Conservation (phyloP, 257 asterid species). For the Primulina tabacum region DNA sequence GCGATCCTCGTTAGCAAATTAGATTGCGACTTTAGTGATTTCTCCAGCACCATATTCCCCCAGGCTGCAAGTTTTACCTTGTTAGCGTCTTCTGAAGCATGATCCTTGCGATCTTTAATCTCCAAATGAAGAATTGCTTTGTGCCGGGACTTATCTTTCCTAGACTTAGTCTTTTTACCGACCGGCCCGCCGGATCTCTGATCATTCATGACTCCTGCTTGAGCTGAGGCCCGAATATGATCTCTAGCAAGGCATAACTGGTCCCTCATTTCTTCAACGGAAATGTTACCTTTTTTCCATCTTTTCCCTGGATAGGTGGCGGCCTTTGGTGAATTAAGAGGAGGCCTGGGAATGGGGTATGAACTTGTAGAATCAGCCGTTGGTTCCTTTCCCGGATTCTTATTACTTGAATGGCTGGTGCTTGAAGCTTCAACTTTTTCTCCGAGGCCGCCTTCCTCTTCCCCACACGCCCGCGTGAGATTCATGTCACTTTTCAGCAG, state of each 20-base stretch:
- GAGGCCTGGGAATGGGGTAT: constrained; percentile 19
- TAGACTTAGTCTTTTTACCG: constrained; percentile 39
- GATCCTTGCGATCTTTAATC: constrained; percentile 50
- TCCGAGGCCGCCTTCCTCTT: constrained; percentile 23
- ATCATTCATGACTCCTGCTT: constrained; percentile 35
- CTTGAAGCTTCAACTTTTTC: constrained; percentile 14
- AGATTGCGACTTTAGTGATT: constrained; percentile 40
- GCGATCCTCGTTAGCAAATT: constrained; percentile 35
- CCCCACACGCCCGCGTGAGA: constrained; percentile 51
- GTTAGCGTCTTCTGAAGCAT: constrained; percentile 51
- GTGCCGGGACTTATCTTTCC: constrained; percentile 59
- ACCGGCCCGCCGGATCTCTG: constrained; percentile 28
- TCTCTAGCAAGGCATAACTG: constrained; percentile 33
- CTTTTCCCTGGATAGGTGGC: constrained; percentile 23
- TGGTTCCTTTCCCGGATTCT: constrained; percentile 21
- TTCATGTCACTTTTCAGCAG: constrained; percentile 60
- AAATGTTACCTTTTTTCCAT: constrained; percentile 27
- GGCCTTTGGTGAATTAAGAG: constrained; percentile 24
- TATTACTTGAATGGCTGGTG: constrained; percentile 26
- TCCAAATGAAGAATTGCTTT: constrained; percentile 50
- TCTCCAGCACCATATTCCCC: constrained; percentile 65
- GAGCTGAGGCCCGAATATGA: constrained; percentile 22
- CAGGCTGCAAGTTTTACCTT: constrained; percentile 62
- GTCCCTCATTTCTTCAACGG: constrained; percentile 37
- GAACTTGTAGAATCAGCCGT: constrained; percentile 17